Percentiles rank a stretch among this genome's conserved stretches.
These are phyloP conservation scores for Massarina eburnea DNA, from an alignment of 2,329 filamentous ascomycete species.

Conservation along the genomic window DNA sequence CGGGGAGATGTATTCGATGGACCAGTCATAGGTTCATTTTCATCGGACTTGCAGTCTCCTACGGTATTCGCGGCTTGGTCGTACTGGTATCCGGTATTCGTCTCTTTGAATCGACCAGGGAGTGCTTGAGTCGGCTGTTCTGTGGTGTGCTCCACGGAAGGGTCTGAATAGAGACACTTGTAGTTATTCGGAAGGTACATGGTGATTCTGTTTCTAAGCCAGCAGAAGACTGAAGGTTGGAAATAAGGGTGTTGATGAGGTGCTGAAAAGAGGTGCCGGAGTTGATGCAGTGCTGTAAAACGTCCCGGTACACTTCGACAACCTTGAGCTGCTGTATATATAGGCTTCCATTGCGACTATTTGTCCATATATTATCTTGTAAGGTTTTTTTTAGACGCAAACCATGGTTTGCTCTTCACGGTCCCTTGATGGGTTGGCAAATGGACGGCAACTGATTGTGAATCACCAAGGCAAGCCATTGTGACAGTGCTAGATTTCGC, in stretches of 20 bases:
- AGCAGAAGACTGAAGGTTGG: background rate
- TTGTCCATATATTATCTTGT: no score
- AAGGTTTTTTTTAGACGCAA: no score
- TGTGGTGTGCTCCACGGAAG: background rate
- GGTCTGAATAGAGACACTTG: background rate
- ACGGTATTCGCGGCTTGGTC: background rate
- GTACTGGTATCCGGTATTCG: background rate
- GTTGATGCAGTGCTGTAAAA: background rate
- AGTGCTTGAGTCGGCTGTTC: background rate
- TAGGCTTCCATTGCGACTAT: no score
- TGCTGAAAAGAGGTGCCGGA: background rate
- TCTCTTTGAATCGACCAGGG: background rate
- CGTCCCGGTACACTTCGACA: no score
- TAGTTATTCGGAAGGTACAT: background rate
- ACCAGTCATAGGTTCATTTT: background rate
- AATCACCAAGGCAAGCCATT: no score
- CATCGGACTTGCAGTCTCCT: background rate
- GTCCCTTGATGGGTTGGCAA: no score
- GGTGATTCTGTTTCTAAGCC: background rate
- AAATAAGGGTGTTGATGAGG: background rate
- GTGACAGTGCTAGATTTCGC: no score
- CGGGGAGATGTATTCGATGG: background rate
- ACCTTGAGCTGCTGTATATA: no score
- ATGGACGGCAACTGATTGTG: no score
- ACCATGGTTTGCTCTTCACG: no score